These are phyloP conservation scores for Boletellus sp. DNA, from an alignment of 768 basidiomycete species.

Conservation along the genomic window DNA sequence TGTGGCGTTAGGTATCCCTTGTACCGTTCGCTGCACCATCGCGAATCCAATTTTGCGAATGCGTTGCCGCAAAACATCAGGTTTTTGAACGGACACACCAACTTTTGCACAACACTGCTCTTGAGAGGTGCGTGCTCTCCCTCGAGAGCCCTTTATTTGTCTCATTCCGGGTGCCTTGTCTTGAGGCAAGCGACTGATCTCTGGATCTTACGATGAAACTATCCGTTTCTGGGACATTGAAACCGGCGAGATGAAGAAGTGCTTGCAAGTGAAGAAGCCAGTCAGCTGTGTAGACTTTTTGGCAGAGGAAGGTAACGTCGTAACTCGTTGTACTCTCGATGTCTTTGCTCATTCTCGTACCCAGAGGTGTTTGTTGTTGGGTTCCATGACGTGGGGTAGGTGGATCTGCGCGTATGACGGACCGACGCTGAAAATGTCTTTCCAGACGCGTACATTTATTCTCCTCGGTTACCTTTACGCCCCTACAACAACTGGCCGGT, in stretches of 20 bases:
- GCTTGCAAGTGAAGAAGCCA: constrained; percentile 80
- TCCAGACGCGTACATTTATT: constrained; percentile 81
- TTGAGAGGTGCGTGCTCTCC: constrained; percentile 43
- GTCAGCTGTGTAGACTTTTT: constrained; percentile 89
- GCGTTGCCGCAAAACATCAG: constrained; percentile 72
- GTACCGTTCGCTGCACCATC: constrained; percentile 78
- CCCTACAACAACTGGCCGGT: constrained; percentile 78
- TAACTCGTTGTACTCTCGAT: background rate
- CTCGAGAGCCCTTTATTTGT: background rate
- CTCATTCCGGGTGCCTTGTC: background rate
- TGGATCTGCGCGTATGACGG: constrained; percentile 3
- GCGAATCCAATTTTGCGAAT: constrained; percentile 78
- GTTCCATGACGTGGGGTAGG: constrained; percentile 87
- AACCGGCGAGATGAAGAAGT: constrained; percentile 65
- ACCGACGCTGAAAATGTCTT: background rate
- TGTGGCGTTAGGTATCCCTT: constrained; percentile 49
- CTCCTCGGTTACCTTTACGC: constrained; percentile 79
- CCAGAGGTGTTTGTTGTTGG: constrained; percentile 88
- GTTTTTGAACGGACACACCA: constrained; percentile 81
- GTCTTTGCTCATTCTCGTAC: constrained; percentile 4
- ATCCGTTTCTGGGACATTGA: constrained; percentile 90
- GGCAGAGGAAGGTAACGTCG: constrained; percentile 63
- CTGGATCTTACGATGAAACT: constrained; percentile 88
- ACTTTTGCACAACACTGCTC: constrained; percentile 81
- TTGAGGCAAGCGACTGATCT: constrained; percentile 72